phyloP scores from a whole-genome alignment of 2,329 filamentous ascomycete species.

The Clonostachys chloroleuca region DNA sequence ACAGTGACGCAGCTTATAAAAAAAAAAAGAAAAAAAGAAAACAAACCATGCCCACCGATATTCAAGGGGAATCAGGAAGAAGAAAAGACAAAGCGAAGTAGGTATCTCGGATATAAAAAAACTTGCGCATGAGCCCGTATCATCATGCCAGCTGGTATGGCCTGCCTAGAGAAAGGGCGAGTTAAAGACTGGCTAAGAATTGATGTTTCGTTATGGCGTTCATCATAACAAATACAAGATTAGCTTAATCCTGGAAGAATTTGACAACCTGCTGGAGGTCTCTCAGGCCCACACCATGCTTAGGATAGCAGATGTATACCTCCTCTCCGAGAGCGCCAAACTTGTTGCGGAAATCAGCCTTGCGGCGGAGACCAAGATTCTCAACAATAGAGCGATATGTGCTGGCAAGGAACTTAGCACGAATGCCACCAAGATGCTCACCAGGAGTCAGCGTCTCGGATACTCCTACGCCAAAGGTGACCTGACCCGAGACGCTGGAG shows the following conservation, averaged over 20 bases:
- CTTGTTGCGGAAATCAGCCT: slow-evolving; percentile 88
- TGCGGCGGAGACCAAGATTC: slow-evolving; percentile 76
- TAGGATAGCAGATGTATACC: slow-evolving; percentile 86
- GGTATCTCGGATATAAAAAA: too few relatives aligned
- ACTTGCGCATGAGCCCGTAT: too few relatives aligned
- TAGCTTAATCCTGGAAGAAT: slow-evolving; percentile 73
- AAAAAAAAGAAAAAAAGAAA: too few relatives aligned
- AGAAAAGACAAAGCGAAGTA: too few relatives aligned
- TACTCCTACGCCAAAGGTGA: slow-evolving; percentile 87
- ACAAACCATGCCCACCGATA: too few relatives aligned
- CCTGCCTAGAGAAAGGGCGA: too few relatives aligned
- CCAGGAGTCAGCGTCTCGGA: slow-evolving; percentile 70
- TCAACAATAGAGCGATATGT: slow-evolving; percentile 81
- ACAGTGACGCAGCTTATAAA: too few relatives aligned
- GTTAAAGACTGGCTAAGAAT: too few relatives aligned
- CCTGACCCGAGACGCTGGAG: slow-evolving; percentile 40
- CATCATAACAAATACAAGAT: too few relatives aligned
- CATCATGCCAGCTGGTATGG: too few relatives aligned
- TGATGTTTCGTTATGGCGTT: too few relatives aligned
- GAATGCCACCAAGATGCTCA: slow-evolving; percentile 74
- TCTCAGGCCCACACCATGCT: slow-evolving; percentile 75
- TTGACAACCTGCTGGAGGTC: slow-evolving; percentile 83
- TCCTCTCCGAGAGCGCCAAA: slow-evolving; percentile 80
- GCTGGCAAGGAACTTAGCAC: slow-evolving; percentile 75
- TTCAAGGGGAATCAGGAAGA: too few relatives aligned